Conservation (phyloP, 1,284 basidiomycete species). For the Apiotrichum sp. region DNA sequence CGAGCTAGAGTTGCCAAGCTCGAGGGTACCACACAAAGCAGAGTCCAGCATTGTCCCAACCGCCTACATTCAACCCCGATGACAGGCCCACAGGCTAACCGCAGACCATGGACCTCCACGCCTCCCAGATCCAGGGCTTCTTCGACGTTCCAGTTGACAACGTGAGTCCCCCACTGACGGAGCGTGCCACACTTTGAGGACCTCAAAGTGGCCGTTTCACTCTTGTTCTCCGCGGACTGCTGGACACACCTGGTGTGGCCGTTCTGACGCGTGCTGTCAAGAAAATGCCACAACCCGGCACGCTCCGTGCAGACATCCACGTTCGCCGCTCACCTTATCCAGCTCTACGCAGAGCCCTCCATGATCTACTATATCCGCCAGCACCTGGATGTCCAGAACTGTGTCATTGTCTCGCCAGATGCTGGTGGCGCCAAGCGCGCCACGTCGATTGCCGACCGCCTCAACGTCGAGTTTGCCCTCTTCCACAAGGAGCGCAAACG, state of each 20-base stretch:
- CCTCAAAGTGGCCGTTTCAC: no score
- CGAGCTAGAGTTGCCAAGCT: no score
- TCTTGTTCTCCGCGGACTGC: not conserved
- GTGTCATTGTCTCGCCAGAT: slow-evolving; percentile 97
- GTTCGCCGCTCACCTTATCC: slow-evolving; percentile 2
- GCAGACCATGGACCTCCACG: slow-evolving; percentile 92
- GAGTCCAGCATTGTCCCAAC: no score
- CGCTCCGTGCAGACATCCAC: not conserved
- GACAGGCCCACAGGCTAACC: not conserved
- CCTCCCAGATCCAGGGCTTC: slow-evolving; percentile 98
- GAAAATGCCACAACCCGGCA: not conserved
- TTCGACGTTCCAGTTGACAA: slow-evolving; percentile 99
- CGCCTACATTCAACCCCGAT: no score
- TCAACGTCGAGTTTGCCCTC: slow-evolving; percentile 96
- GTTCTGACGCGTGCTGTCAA: not conserved
- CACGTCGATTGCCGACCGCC: slow-evolving; percentile 91
- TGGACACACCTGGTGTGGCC: not conserved
- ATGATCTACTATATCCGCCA: slow-evolving; percentile 91
- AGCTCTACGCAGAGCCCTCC: slow-evolving; percentile 92
- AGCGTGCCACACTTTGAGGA: not conserved
- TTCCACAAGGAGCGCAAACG: slow-evolving; percentile 99
- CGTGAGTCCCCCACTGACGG: slow-evolving; percentile 55
- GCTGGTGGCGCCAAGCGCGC: slow-evolving; percentile 98
- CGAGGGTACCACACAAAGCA: no score
- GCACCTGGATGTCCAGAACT: slow-evolving; percentile 77